Conservation (phyloP, 768 basidiomycete species). For the Leccinum disarticulatum region DNA sequence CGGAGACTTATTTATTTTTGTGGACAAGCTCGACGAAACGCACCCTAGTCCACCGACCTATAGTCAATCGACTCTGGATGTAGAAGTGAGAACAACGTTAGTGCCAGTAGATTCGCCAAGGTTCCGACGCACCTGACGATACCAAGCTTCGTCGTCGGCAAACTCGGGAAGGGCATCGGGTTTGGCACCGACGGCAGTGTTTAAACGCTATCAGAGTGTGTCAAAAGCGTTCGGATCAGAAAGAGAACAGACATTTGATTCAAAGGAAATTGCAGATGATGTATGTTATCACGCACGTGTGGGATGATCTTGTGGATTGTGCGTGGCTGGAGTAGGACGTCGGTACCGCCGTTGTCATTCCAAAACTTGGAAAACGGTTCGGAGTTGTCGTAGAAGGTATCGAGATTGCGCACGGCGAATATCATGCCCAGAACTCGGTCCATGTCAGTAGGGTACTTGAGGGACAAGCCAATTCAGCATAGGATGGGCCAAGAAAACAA, state of each 20-base stretch:
- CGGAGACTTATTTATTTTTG: slow-evolving; percentile 2
- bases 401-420: slow-evolving; percentile 8
- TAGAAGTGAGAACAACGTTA: not conserved
- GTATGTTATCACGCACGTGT: slow-evolving; percentile 35
- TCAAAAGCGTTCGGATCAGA: not conserved
- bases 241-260: no score
- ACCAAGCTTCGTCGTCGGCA: slow-evolving; percentile 37
- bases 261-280: not conserved
- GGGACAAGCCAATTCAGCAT: not conserved
- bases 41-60: slow-evolving; percentile 22
- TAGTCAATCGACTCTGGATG: slow-evolving; percentile 18
- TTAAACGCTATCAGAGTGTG: slow-evolving; percentile 18
- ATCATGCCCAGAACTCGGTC: not conserved
- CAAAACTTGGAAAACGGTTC: slow-evolving; percentile 36
- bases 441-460: slow-evolving; percentile 9
- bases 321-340: slow-evolving; percentile 25
- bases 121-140: slow-evolving; percentile 28
- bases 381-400: slow-evolving; percentile 42
- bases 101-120: no score
- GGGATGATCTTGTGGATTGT: slow-evolving; percentile 36
- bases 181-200: slow-evolving; percentile 31
- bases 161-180: slow-evolving; percentile 35
- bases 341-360: slow-evolving; percentile 18
- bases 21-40: slow-evolving; percentile 26
- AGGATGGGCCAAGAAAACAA: not conserved